phyloP scores from a whole-genome alignment of 2,329 filamentous ascomycete genomes.

The Clathrospora elynae region DNA sequence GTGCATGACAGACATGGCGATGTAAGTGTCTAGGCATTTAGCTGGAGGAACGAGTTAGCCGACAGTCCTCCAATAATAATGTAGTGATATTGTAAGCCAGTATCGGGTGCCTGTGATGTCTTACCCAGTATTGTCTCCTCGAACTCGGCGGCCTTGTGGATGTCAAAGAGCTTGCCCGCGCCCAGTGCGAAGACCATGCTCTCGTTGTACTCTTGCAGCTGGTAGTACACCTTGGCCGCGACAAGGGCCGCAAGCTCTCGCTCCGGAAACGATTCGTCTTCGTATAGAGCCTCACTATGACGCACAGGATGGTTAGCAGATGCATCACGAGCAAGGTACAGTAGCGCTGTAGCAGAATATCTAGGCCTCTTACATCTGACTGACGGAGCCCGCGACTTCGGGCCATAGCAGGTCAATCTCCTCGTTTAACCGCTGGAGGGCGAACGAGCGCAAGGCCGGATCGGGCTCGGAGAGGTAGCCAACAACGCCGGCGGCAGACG shows the following conservation, averaged over 20 bases:
- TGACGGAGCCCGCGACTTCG: slow-evolving; percentile 89
- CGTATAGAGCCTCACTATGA: slow-evolving; percentile 89
- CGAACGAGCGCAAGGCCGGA: slow-evolving; percentile 90
- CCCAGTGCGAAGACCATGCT: slow-evolving; percentile 98
- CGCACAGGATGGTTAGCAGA: slow-evolving; percentile 36
- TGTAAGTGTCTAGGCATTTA: slow-evolving; percentile 98
- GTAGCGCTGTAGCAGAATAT: slow-evolving; percentile 1
- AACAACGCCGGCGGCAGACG: slow-evolving; percentile 91
- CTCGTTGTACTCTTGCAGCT: slow-evolving; percentile 98
- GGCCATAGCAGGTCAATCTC: slow-evolving; percentile 98
- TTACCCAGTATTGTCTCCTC: slow-evolving; percentile 95
- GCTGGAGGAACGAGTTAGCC: slow-evolving; percentile 53
- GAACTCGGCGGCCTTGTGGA: slow-evolving; percentile 89
- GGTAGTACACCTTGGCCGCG: slow-evolving; percentile 97
- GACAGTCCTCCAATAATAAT: neutral
- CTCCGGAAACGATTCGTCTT: slow-evolving; percentile 93
- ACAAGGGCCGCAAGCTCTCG: slow-evolving; percentile 93
- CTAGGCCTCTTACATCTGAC: slow-evolving; percentile 75
- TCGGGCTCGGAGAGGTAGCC: slow-evolving; percentile 96
- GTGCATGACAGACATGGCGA: slow-evolving; percentile 72
- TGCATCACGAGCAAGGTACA: slow-evolving; percentile 1
- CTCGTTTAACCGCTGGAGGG: slow-evolving; percentile 91
- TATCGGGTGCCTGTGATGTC: slow-evolving; percentile 28
- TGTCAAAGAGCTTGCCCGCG: slow-evolving; percentile 91
- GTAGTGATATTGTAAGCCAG: neutral